Percentiles rank a stretch among this genome's conserved stretches.
Conservation (phyloP, 805 yeast species). For the Ogataea glucozyma region DNA sequence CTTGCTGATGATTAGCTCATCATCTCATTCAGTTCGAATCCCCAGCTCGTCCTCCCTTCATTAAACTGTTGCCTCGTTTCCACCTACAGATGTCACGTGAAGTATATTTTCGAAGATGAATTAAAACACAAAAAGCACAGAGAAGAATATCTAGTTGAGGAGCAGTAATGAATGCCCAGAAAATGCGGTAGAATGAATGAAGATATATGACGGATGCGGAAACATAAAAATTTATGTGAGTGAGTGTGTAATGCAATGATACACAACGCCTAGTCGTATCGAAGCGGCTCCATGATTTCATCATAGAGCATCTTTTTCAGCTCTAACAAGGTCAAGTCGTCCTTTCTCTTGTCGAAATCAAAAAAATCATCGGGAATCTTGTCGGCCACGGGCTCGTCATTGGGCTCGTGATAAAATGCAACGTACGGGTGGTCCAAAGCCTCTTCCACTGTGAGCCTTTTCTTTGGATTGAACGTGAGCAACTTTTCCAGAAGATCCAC, state of each 20-base stretch:
- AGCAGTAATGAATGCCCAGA: not conserved
- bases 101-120: too few relatives aligned
- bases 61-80: too few relatives aligned
- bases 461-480: conserved; percentile 79
- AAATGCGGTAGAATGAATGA: conserved; percentile 1
- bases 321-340: conserved; percentile 72
- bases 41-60: too few relatives aligned
- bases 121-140: too few relatives aligned
- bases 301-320: conserved; percentile 75
- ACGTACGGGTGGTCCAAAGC: conserved; percentile 88
- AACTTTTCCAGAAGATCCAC: conserved; percentile 67
- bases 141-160: not conserved
- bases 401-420: conserved; percentile 87
- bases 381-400: conserved; percentile 85
- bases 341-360: conserved; percentile 83
- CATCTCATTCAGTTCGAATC: too few relatives aligned
- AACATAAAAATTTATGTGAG: not conserved
- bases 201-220: conserved; percentile 8
- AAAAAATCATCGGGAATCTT: conserved; percentile 86
- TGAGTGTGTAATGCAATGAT: conserved; percentile 13
- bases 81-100: too few relatives aligned
- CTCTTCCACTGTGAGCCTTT: conserved; percentile 79
- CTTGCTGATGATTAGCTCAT: too few relatives aligned
- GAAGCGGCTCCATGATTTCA: conserved; percentile 66
- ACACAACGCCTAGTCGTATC: conserved; percentile 10